These are phyloP conservation scores for Deinandra increscens DNA, from an alignment of 129 eudicot genomes.

Conservation along the genomic window DNA sequence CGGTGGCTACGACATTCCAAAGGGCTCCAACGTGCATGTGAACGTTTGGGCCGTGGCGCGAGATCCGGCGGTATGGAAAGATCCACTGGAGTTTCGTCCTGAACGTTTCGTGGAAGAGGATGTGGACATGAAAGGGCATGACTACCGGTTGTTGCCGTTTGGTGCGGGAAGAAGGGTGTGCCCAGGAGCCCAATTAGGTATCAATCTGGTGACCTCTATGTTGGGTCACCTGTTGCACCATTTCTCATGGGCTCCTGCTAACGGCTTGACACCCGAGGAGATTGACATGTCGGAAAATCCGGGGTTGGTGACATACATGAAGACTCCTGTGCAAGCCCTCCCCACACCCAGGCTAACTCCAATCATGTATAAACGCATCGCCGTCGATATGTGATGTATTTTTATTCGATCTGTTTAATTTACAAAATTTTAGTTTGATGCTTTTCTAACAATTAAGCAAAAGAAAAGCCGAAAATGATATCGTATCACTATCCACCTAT, in stretches of 20 bases:
- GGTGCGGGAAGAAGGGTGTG: slow-evolving; percentile 82
- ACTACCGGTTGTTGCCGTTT: slow-evolving; percentile 65
- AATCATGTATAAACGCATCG: slow-evolving; percentile 50
- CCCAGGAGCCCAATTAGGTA: slow-evolving; percentile 68
- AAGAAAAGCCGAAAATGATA: too few relatives aligned
- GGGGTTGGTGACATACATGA: slow-evolving; percentile 67
- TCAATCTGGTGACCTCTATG: slow-evolving; percentile 63
- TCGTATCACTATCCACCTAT: too few relatives aligned
- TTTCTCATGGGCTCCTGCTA: slow-evolving; percentile 59
- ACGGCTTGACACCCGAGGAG: slow-evolving; percentile 53
- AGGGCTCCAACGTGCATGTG: slow-evolving; percentile 61
- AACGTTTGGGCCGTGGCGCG: slow-evolving; percentile 85
- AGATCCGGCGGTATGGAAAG: slow-evolving; percentile 54
- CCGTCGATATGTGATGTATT: slow-evolving; percentile 50
- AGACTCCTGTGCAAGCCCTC: slow-evolving; percentile 51
- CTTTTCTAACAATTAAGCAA: too few relatives aligned
- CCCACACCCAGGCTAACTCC: slow-evolving; percentile 63
- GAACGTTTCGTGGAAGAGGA: slow-evolving; percentile 72
- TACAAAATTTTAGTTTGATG: too few relatives aligned
- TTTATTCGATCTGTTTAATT: too few relatives aligned
- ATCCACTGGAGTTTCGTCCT: slow-evolving; percentile 56
- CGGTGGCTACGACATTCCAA: slow-evolving; percentile 77
- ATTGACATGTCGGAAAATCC: slow-evolving; percentile 65
- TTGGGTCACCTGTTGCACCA: slow-evolving; percentile 69
- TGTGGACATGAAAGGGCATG: slow-evolving; percentile 85